These are phyloP conservation scores for Papiliotrema nemorosa DNA, from an alignment of 1,284 basidiomycete genomes.

Conservation along the genomic window DNA sequence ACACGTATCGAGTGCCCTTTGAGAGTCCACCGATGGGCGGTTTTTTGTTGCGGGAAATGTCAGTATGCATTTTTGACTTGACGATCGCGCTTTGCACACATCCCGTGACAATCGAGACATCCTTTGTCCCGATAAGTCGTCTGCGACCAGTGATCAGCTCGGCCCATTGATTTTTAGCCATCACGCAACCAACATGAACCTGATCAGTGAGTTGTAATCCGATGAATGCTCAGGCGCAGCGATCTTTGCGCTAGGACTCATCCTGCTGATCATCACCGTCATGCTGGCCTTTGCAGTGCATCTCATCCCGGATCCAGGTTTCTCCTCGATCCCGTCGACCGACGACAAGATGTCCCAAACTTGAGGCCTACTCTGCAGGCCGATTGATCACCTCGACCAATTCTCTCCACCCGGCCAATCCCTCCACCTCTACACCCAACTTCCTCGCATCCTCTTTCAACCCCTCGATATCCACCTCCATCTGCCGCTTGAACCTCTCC, in stretches of 20 bases:
- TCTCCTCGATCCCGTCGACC: neutral
- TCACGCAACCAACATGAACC: neutral
- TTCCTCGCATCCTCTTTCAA: slow-evolving; percentile 68
- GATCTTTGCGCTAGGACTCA: neutral
- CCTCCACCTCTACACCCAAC: slow-evolving; percentile 63
- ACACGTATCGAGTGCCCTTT: too few species aligned
- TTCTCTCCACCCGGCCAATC: slow-evolving; percentile 50
- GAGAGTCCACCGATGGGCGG: too few species aligned
- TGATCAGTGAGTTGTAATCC: neutral
- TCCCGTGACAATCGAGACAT: too few species aligned
- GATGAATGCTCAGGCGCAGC: neutral
- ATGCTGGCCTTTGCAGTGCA: slow-evolving; percentile 3
- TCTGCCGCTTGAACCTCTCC: slow-evolving; percentile 67
- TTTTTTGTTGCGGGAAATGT: too few species aligned
- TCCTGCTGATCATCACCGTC: neutral
- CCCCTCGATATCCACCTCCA: slow-evolving; percentile 78
- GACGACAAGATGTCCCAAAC: neutral
- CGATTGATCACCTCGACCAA: slow-evolving; percentile 39
- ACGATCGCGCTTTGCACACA: too few species aligned
- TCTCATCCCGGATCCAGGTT: slow-evolving; percentile 3
- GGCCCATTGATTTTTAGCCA: too few species aligned
- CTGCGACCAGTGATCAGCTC: too few species aligned
- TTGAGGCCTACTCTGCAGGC: slow-evolving; percentile 20
- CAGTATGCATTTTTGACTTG: too few species aligned
- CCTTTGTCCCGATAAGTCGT: too few species aligned